phyloP scores from a whole-genome alignment of 2,329 filamentous ascomycete species.

The Diaporthe velutina region DNA sequence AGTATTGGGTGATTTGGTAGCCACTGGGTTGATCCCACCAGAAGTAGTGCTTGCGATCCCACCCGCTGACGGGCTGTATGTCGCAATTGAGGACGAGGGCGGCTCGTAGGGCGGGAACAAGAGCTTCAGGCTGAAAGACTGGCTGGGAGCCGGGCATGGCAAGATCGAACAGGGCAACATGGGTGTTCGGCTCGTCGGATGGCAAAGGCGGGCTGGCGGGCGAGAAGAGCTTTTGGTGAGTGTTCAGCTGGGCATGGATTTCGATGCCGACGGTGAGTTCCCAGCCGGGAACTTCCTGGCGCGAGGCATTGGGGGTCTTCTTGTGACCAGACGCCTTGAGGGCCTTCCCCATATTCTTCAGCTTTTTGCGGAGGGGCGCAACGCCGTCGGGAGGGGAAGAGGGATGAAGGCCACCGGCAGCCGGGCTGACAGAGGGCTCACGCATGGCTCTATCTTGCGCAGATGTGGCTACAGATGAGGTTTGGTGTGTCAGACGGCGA shows the following conservation, averaged over 20 bases:
- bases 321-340: constrained; percentile 58
- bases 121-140: constrained; percentile 82
- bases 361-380: constrained; percentile 76
- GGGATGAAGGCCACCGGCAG: background rate
- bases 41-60: constrained; percentile 98
- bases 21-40: constrained; percentile 98
- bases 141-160: constrained; percentile 93
- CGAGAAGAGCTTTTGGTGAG: constrained; percentile 90
- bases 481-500: background rate
- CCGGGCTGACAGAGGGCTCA: background rate
- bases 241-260: constrained; percentile 96
- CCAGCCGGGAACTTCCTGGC: constrained; percentile 77
- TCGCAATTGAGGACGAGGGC: constrained; percentile 86
- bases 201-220: constrained; percentile 63
- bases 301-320: constrained; percentile 59
- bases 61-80: constrained; percentile 82
- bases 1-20: constrained; percentile 98
- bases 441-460: background rate
- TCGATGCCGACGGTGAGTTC: constrained; percentile 96
- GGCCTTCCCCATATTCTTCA: constrained; percentile 75
- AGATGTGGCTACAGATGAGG: background rate
- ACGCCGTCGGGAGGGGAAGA: constrained; percentile 37
- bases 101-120: constrained; percentile 91
- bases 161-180: constrained; percentile 89
- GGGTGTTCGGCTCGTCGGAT: constrained; percentile 81